A percentile compares a stretch with the other conserved stretches of the same genome.
Conservation (phyloP, 768 basidiomycete genomes). For the Suillus variegatus region DNA sequence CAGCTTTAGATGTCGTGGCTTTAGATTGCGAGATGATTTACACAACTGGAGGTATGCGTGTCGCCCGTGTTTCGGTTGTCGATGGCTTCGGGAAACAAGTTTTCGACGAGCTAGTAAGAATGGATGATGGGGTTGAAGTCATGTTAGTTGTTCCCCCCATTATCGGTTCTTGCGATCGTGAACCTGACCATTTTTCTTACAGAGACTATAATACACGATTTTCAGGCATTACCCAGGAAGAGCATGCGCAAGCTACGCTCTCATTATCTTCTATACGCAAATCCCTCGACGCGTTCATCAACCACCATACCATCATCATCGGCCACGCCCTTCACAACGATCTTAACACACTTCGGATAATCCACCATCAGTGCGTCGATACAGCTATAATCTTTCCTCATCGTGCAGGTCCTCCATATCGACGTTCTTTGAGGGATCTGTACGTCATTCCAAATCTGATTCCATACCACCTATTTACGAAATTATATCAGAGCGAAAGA, state of each 20-base stretch:
- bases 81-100: conserved; percentile 73
- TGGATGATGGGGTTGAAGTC: conserved; percentile 79
- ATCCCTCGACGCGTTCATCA: conserved; percentile 71
- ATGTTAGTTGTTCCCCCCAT: conserved; percentile 50
- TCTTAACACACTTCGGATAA: conserved; percentile 82
- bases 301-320: conserved; percentile 80
- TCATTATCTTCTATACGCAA: conserved; percentile 66
- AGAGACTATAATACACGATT: conserved; percentile 94
- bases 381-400: conserved; percentile 90
- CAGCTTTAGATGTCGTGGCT: conserved; percentile 75
- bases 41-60: conserved; percentile 88
- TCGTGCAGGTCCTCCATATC: conserved; percentile 69
- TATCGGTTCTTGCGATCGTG: neutral
- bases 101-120: conserved; percentile 79
- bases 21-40: conserved; percentile 98
- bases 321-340: conserved; percentile 96
- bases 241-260: conserved; percentile 59
- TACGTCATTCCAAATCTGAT: conserved; percentile 33
- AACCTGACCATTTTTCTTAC: conserved; percentile 11
- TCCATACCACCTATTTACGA: conserved; percentile 8
- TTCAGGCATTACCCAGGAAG: conserved; percentile 72
- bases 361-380: conserved; percentile 86
- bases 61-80: conserved; percentile 89
- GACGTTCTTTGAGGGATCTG: conserved; percentile 83
- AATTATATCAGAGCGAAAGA: conserved; percentile 68